Conservation (phyloP, 2,329 filamentous ascomycete genomes). For the Arthroderma sp. region DNA sequence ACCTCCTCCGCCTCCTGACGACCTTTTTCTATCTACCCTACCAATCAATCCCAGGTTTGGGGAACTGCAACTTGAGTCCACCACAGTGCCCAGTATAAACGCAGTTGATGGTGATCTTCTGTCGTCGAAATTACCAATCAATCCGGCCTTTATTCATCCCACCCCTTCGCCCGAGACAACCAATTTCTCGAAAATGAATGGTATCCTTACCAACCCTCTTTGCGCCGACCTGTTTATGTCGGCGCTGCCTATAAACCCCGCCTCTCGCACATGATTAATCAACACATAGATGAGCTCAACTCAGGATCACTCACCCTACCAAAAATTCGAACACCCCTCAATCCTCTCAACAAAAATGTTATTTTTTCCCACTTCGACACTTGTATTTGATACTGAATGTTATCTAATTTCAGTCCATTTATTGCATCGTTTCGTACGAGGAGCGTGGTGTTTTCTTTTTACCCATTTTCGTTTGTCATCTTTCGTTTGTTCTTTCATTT, state of each 20-base stretch:
- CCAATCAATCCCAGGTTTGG: conserved; percentile 8
- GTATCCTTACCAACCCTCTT: background rate
- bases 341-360: background rate
- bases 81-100: background rate
- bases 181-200: background rate
- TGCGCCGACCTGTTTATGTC: background rate
- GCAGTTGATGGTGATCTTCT: background rate
- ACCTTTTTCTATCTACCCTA: conserved; percentile 7
- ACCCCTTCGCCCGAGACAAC: background rate
- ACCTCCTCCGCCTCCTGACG: background rate
- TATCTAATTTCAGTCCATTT: conserved; percentile 5
- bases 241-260: conserved; percentile 10
- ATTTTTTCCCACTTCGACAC: conserved; percentile 3
- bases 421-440: conserved; percentile 3
- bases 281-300: conserved; percentile 3
- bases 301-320: background rate
- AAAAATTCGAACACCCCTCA: background rate
- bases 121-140: conserved; percentile 9
- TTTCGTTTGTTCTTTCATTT: conserved; percentile 4
- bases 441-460: conserved; percentile 3
- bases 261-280: conserved; percentile 1
- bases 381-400: conserved; percentile 6
- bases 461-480: background rate
- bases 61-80: background rate
- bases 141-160: background rate